Conservation (phyloP, 2,329 filamentous ascomycete species). For the Botryotinia calthae region DNA sequence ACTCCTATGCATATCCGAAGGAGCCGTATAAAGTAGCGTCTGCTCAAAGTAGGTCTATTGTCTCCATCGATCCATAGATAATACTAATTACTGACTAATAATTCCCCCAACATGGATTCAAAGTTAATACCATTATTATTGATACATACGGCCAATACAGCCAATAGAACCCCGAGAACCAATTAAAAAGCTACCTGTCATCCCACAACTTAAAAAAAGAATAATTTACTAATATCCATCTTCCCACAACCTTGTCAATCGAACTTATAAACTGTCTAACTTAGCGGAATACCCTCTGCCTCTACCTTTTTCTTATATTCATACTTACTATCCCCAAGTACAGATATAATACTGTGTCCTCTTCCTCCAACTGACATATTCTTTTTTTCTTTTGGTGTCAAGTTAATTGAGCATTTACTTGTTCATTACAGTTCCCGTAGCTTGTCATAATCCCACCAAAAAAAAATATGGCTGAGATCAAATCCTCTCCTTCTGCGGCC, state of each 20-base stretch:
- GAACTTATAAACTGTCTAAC: not conserved
- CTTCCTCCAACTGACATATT: not conserved
- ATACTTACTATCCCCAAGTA: not conserved
- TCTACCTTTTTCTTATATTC: conserved; percentile 1
- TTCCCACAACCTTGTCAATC: conserved; percentile 4
- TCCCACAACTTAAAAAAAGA: conserved; percentile 6
- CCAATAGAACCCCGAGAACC: conserved; percentile 7
- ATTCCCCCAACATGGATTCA: not conserved
- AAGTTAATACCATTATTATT: too few species aligned
- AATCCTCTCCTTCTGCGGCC: conserved; percentile 45
- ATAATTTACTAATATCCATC: conserved; percentile 6
- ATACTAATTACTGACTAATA: not conserved
- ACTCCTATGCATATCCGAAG: not conserved
- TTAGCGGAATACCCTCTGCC: not conserved
- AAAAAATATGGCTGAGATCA: conserved; percentile 47
- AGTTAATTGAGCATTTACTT: conserved; percentile 9
- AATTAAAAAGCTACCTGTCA: conserved; percentile 13
- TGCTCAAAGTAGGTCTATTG: too few species aligned
- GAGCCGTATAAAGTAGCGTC: not conserved
- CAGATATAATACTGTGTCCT: conserved; percentile 5
- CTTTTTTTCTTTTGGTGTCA: not conserved
- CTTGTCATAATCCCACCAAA: not conserved
- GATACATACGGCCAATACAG: not conserved
- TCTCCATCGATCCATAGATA: not conserved
- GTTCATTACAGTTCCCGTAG: conserved; percentile 3